These are phyloP conservation scores for Solioccasus polychromus DNA, from an alignment of 768 basidiomycete genomes.

Conservation along the genomic window DNA sequence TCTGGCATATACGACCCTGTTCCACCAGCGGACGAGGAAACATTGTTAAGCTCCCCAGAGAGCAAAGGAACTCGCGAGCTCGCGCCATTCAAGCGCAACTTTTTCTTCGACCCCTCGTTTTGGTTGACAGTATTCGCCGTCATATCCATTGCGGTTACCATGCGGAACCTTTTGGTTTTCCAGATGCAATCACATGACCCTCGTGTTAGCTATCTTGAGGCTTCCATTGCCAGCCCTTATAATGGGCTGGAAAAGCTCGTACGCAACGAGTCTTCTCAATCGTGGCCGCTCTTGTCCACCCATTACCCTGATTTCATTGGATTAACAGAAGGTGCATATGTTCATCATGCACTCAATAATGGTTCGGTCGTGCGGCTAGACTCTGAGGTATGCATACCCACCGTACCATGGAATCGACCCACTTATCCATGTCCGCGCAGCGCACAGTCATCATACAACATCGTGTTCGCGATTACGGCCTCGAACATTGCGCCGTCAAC, in stretches of 20 bases:
- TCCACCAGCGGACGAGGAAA: constrained; percentile 18
- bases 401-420: not conserved
- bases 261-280: constrained; percentile 27
- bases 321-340: constrained; percentile 4
- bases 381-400: constrained; percentile 6
- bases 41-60: not conserved
- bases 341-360: constrained; percentile 15
- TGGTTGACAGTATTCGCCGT: constrained; percentile 18
- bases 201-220: constrained; percentile 3
- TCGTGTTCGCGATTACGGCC: constrained; percentile 24
- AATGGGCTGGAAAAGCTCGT: constrained; percentile 21
- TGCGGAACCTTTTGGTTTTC: constrained; percentile 21
- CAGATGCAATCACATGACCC: constrained; percentile 6
- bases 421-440: constrained; percentile 2
- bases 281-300: constrained; percentile 23
- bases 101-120: constrained; percentile 13
- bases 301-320: constrained; percentile 23
- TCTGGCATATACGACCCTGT: constrained; percentile 11
- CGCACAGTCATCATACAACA: constrained; percentile 19
- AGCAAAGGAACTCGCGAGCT: not conserved
- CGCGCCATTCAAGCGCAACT: not conserved
- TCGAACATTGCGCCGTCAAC: constrained; percentile 18
- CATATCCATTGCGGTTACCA: constrained; percentile 17
- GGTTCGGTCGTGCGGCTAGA: constrained; percentile 22
- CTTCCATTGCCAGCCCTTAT: constrained; percentile 18